Conservation (phyloP, 2,329 filamentous ascomycete species). For the Fusarium chuoi region DNA sequence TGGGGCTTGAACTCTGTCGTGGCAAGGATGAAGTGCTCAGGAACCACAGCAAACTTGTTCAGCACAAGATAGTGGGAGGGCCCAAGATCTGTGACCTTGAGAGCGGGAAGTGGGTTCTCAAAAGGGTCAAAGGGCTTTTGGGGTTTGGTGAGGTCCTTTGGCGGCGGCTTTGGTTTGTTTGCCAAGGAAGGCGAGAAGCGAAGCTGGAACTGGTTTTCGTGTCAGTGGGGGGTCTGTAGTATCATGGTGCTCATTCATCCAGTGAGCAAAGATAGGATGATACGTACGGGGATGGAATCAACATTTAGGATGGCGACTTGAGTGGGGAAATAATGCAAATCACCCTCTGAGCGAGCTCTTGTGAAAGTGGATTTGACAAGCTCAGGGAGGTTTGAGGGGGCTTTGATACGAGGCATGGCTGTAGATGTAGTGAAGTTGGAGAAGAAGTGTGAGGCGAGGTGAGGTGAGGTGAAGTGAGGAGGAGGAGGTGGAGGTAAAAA, state of each 20-base stretch:
- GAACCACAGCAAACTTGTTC: slow-evolving; percentile 80
- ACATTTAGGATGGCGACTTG: slow-evolving; percentile 61
- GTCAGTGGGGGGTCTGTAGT: background rate
- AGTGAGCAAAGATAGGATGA: background rate
- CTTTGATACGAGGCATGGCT: slow-evolving; percentile 53
- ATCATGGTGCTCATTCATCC: too few species aligned
- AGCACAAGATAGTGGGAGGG: slow-evolving; percentile 72
- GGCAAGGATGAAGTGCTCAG: slow-evolving; percentile 76
- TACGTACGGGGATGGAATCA: slow-evolving; percentile 56
- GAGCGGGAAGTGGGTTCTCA: slow-evolving; percentile 64
- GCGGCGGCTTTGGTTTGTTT: slow-evolving; percentile 68
- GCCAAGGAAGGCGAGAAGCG: slow-evolving; percentile 76
- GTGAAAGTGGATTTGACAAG: slow-evolving; percentile 62
- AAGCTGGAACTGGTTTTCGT: slow-evolving; percentile 71
- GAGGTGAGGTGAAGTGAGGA: too few species aligned
- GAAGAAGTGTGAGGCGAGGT: background rate
- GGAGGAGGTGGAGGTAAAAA: background rate
- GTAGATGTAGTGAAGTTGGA: background rate
- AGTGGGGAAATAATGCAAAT: slow-evolving; percentile 65
- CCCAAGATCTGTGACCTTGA: slow-evolving; percentile 63
- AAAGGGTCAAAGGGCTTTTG: slow-evolving; percentile 70
- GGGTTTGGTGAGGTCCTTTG: slow-evolving; percentile 43
- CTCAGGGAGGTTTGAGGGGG: slow-evolving; percentile 60
- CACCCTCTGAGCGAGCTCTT: slow-evolving; percentile 58
- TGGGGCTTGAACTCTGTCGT: slow-evolving; percentile 73